Percentiles rank a stretch among this genome's conserved stretches.
Evolutionary conservation across 805 yeast genomes (phyloP).

Genomic region (Candida insectorum): DNA sequence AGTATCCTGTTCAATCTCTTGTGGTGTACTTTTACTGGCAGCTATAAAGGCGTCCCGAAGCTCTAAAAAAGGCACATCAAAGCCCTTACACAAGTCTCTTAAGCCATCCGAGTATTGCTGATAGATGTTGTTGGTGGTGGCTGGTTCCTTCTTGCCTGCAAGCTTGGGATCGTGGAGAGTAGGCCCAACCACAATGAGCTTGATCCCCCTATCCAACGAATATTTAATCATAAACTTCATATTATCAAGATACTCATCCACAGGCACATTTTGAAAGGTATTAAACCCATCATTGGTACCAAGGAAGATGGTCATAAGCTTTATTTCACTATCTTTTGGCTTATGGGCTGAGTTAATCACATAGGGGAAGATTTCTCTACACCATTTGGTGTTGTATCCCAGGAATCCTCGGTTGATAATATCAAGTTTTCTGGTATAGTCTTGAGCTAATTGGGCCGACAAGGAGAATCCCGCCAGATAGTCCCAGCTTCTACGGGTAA

Average conservation of each 20-base stretch:
- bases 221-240: slow-evolving; percentile 38
- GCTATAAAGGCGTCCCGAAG: slow-evolving; percentile 43
- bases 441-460: slow-evolving; percentile 47
- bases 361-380: slow-evolving; percentile 31
- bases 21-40: slow-evolving; percentile 32
- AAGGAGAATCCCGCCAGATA: slow-evolving; percentile 39
- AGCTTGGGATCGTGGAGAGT: slow-evolving; percentile 43
- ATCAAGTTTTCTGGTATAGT: slow-evolving; percentile 61
- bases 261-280: slow-evolving; percentile 43
- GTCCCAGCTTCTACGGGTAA: slow-evolving; percentile 53
- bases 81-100: slow-evolving; percentile 38
- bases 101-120: slow-evolving; percentile 51
- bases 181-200: slow-evolving; percentile 61
- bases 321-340: slow-evolving; percentile 17
- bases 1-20: slow-evolving; percentile 35
- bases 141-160: slow-evolving; percentile 17
- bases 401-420: slow-evolving; percentile 70
- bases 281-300: slow-evolving; percentile 71
- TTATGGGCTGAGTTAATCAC: slow-evolving; percentile 43
- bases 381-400: slow-evolving; percentile 74
- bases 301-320: slow-evolving; percentile 61
- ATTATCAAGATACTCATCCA: slow-evolving; percentile 50
- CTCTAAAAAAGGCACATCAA: slow-evolving; percentile 57
- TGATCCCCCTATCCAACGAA: slow-evolving; percentile 41
- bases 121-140: slow-evolving; percentile 40